A percentile compares a stretch with the other conserved stretches of the same genome.
phyloP scores from a whole-genome alignment of 495 filamentous ascomycete genomes.

The Clohesyomyces aquaticus region DNA sequence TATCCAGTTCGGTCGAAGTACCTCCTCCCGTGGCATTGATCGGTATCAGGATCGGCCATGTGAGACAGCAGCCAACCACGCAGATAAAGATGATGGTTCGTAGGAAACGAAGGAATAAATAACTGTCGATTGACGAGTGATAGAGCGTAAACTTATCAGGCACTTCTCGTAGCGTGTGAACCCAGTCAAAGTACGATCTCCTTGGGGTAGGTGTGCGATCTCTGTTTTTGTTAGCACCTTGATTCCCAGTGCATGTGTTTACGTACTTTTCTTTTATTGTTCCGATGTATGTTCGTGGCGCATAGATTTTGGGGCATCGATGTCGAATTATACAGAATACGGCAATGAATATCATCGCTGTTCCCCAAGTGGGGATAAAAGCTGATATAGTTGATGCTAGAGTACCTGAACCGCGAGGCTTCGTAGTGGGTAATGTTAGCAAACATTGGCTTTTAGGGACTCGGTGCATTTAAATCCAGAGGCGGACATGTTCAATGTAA shows the following conservation, averaged over 20 bases:
- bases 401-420: slow-evolving; percentile 48
- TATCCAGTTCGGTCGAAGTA: slow-evolving; percentile 62
- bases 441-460: too few species aligned
- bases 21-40: slow-evolving; percentile 77
- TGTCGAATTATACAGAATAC: slow-evolving; percentile 74
- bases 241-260: background rate
- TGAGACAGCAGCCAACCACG: slow-evolving; percentile 79
- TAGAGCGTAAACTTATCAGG: slow-evolving; percentile 66
- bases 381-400: slow-evolving; percentile 67
- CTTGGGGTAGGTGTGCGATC: slow-evolving; percentile 36
- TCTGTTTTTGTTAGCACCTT: slow-evolving; percentile 16
- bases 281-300: slow-evolving; percentile 83
- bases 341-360: slow-evolving; percentile 63
- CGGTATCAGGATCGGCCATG: slow-evolving; percentile 84
- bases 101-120: slow-evolving; percentile 84
- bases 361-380: slow-evolving; percentile 67
- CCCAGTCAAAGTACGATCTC: slow-evolving; percentile 61
- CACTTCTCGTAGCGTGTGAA: slow-evolving; percentile 63
- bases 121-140: slow-evolving; percentile 75
- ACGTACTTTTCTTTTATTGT: slow-evolving; percentile 45
- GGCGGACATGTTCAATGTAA: too few species aligned
- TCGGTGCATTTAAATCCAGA: too few species aligned
- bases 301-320: slow-evolving; percentile 73
- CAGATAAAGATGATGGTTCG: slow-evolving; percentile 71
- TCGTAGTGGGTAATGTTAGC: background rate